Conservation (phyloP, 169 alveolate species). For the Eimeria sp. region DNA sequence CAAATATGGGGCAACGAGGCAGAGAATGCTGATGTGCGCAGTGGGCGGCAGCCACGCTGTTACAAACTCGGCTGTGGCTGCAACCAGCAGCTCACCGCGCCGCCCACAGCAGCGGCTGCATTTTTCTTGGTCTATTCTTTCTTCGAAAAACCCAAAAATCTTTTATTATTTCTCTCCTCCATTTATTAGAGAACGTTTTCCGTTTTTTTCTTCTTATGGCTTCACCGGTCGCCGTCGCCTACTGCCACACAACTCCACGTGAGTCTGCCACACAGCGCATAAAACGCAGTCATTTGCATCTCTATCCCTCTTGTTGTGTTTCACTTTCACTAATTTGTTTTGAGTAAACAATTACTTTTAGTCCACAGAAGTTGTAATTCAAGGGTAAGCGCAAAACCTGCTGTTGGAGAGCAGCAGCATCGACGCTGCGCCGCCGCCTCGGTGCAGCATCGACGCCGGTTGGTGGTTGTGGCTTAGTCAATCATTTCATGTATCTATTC, state of each 20-base stretch:
- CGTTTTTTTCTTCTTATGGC: not conserved
- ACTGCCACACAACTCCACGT: slow-evolving; percentile 46
- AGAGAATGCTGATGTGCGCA: not conserved
- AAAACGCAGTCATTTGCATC: not conserved
- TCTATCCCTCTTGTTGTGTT: not conserved
- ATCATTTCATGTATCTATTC: not conserved
- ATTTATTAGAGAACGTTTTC: not conserved
- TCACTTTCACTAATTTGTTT: not conserved
- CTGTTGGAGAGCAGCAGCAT: not conserved
- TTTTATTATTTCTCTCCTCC: not conserved
- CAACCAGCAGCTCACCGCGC: not conserved
- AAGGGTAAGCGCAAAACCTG: not conserved
- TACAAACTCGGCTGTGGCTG: not conserved
- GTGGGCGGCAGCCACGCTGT: not conserved
- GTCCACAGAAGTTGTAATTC: not conserved
- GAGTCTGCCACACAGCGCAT: not conserved
- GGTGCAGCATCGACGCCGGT: not conserved
- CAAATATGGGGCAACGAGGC: not conserved
- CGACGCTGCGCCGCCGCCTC: not conserved
- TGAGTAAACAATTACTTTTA: not conserved
- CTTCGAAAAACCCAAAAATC: not conserved
- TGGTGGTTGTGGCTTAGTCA: not conserved
- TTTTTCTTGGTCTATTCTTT: not conserved
- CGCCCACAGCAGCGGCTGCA: not conserved
- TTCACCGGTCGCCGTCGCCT: not conserved